Evolutionary conservation across 805 yeast genomes (phyloP).

Genomic region (Isabelozyma heimii): DNA sequence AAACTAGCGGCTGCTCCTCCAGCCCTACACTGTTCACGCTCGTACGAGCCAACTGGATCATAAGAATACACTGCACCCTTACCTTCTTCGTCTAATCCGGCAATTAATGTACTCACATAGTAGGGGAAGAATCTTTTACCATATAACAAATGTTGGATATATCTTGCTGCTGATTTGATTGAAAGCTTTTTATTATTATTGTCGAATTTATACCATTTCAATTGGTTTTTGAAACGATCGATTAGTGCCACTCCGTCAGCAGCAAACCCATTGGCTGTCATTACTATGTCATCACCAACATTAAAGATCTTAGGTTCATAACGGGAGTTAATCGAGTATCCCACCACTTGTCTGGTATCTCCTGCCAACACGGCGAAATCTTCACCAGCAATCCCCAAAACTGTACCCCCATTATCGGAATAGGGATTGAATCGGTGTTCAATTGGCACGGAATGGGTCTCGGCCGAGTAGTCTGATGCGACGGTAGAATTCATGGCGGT

Average conservation of each 20-base stretch:
- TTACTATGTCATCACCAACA: slow-evolving; percentile 81
- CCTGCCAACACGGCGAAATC: slow-evolving; percentile 97
- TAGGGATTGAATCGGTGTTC: slow-evolving; percentile 93
- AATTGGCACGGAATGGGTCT: slow-evolving; percentile 58
- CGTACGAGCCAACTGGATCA: slow-evolving; percentile 98
- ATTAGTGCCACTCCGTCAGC: slow-evolving; percentile 91
- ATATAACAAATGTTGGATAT: slow-evolving; percentile 84
- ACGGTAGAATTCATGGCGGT: slow-evolving; percentile 33
- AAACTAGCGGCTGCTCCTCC: slow-evolving; percentile 97
- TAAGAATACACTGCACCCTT: slow-evolving; percentile 93
- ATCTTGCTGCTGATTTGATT: slow-evolving; percentile 78
- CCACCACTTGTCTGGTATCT: slow-evolving; percentile 95
- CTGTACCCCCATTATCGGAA: slow-evolving; percentile 95
- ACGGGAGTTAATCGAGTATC: slow-evolving; percentile 90
- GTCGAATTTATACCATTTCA: slow-evolving; percentile 92
- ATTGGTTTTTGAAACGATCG: slow-evolving; percentile 62
- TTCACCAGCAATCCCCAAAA: slow-evolving; percentile 95
- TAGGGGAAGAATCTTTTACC: slow-evolving; percentile 96
- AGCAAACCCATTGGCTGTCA: slow-evolving; percentile 94
- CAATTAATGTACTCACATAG: slow-evolving; percentile 91
- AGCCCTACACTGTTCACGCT: slow-evolving; percentile 95
- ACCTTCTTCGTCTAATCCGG: slow-evolving; percentile 90
- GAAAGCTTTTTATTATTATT: slow-evolving; percentile 68
- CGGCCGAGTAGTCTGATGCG: slow-evolving; percentile 66
- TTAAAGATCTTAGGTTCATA: slow-evolving; percentile 86